A percentile compares a stretch with the other conserved stretches of the same genome.
These are phyloP conservation scores for Boletus patriciae DNA, from an alignment of 768 basidiomycete genomes.

Conservation along the genomic window DNA sequence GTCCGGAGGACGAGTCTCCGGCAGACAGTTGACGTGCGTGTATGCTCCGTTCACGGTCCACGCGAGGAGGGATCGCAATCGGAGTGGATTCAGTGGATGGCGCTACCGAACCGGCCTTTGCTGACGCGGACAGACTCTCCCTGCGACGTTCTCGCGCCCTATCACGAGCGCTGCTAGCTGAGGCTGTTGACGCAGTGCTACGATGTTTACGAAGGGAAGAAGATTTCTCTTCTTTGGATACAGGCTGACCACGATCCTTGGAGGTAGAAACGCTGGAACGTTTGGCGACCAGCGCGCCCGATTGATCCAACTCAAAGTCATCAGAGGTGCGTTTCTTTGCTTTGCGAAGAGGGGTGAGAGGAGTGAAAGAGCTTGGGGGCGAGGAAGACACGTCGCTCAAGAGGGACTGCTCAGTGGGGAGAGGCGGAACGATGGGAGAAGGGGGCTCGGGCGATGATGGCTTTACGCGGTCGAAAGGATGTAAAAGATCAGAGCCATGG, in stretches of 20 bases:
- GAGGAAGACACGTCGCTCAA: constrained; percentile 36
- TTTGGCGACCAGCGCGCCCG: constrained; percentile 59
- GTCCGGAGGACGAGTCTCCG: constrained; percentile 65
- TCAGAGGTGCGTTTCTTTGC: constrained; percentile 78
- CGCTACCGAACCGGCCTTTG: constrained; percentile 25
- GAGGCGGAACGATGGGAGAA: constrained; percentile 31
- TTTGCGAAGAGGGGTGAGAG: constrained; percentile 44
- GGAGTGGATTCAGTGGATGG: constrained; percentile 23
- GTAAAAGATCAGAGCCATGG: constrained; percentile 27
- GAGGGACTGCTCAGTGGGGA: constrained; percentile 33
- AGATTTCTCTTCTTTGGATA: constrained; percentile 49
- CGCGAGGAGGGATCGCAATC: constrained; percentile 21
- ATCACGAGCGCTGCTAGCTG: constrained; percentile 42
- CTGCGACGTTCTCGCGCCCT: constrained; percentile 52
- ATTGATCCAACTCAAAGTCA: constrained; percentile 78
- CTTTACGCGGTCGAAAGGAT: constrained; percentile 36
- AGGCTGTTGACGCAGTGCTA: constrained; percentile 60
- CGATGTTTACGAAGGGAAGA: constrained; percentile 62
- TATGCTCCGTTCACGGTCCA: constrained; percentile 35
- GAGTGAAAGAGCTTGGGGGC: constrained; percentile 65
- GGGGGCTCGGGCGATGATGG: constrained; percentile 29
- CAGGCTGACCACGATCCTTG: constrained; percentile 28
- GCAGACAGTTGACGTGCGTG: constrained; percentile 70
- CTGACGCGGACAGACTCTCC: constrained; percentile 46
- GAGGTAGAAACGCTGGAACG: constrained; percentile 34